Evolutionary conservation across 2,329 filamentous ascomycete genomes (phyloP), one percentile per base, ranked within the genome.

Genomic region (Xylariaceae sp.): DNA sequence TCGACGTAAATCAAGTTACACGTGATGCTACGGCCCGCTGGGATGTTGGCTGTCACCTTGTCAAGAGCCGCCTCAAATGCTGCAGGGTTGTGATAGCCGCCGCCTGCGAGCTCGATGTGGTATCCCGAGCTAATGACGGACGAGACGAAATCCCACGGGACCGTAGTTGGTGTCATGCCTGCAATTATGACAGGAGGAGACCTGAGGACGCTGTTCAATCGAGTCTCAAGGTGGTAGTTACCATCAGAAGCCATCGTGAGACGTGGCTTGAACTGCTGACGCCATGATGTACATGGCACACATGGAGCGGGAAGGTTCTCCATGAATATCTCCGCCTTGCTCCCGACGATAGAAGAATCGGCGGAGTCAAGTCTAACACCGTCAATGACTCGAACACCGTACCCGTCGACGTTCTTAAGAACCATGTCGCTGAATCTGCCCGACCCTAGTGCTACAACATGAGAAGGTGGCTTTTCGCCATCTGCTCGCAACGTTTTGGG

Each of bases 261-360:
- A 54, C 86, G 87, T n/a, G 94, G 94, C 9, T 92, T 92, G 68
- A 93, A 91, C 70, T 97, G 91, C 73, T 95, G 95, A 53, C 97
- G 90, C 94, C 94, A 99, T 71, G 99, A 90, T 22, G 90, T 87
- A 44, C 93, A 92, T 68, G 91, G 97, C 71, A 91, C 93, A 65
- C 97, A 87, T 4, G 94, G 91, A 65, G 97, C 85, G 67, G 96
- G 89, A 65, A 91, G 90, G 68, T 97, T 94, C 51, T 93, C 88
- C 69, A 97, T 93, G 65, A 99, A 99, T 47, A 99, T 80, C 73
- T 99, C 94, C 1, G 93, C 88, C 79, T 97, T 99, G 79, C 96
- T 97, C 51, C 94, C 94, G 56, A 99, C 88, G 70, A 86, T 91
- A 71, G 89, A 88, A 45, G 54, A 51, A 31, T 48, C 48, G 5